phyloP scores from a whole-genome alignment of 768 basidiomycete genomes.

The Mycena floridula region DNA sequence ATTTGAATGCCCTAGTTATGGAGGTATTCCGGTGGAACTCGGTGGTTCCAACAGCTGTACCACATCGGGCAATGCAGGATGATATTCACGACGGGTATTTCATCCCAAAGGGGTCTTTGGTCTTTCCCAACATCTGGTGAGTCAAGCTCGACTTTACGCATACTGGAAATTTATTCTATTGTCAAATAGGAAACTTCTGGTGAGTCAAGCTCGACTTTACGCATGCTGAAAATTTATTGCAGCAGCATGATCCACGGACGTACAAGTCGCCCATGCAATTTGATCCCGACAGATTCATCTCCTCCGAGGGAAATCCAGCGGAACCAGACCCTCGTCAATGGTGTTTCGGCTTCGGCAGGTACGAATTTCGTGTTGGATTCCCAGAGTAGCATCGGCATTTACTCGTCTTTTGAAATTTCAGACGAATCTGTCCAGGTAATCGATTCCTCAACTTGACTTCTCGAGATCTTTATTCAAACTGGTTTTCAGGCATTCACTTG shows the following conservation, averaged over 20 bases:
- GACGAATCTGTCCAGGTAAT: conserved; percentile 48
- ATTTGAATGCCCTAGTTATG: conserved; percentile 52
- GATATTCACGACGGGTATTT: conserved; percentile 58
- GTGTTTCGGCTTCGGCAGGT: conserved; percentile 69
- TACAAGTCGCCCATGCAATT: conserved; percentile 52
- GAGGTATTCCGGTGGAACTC: conserved; percentile 52
- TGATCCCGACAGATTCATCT: conserved; percentile 56
- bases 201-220: conserved; percentile 12
- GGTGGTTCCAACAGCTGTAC: conserved; percentile 42
- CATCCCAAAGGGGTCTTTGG: conserved; percentile 51
- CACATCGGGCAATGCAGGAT: conserved; percentile 53
- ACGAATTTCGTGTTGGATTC: too few relatives aligned
- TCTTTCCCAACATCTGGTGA: conserved; percentile 48
- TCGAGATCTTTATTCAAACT: conserved; percentile 6
- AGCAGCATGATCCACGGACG: conserved; percentile 44
- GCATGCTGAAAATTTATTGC: conserved; percentile 2
- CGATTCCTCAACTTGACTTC: neutral
- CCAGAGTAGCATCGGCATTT: too few relatives aligned
- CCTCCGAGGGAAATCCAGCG: conserved; percentile 30
- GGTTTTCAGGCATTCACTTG: conserved; percentile 37
- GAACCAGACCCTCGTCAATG: conserved; percentile 53
- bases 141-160: conserved; percentile 6
- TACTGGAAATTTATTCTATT: neutral
- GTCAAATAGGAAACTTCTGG: conserved; percentile 42
- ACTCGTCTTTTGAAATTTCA: conserved; percentile 14